These are phyloP conservation scores for Podaxis sp. DNA, from an alignment of 768 basidiomycete species.

Conservation along the genomic window DNA sequence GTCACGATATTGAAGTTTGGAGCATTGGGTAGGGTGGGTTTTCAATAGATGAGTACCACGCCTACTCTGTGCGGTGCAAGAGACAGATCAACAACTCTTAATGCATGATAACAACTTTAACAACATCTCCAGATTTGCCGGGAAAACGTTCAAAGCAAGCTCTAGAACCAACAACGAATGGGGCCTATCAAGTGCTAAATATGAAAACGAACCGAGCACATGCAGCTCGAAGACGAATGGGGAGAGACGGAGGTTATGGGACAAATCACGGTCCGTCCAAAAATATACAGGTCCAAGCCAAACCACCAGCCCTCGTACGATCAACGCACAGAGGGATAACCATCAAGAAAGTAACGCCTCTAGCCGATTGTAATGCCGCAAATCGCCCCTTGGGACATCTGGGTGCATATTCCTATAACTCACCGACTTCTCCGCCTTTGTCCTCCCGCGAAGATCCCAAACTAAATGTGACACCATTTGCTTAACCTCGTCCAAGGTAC, in stretches of 20 bases:
- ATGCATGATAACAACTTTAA: background rate
- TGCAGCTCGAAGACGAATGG: background rate
- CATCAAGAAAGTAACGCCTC: constrained; percentile 23
- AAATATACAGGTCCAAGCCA: constrained; percentile 9
- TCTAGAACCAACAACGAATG: background rate
- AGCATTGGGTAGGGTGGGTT: background rate
- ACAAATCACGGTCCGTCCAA: constrained; percentile 3
- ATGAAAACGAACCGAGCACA: background rate
- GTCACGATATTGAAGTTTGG: background rate
- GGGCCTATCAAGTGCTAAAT: background rate
- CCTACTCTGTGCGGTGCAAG: background rate
- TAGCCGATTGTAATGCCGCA: constrained; percentile 34
- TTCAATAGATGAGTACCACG: background rate
- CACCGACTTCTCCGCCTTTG: constrained; percentile 26
- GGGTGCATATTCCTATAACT: constrained; percentile 27
- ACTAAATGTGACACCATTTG: constrained; percentile 30
- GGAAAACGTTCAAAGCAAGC: background rate
- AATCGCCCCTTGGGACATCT: constrained; percentile 14
- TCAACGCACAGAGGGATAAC: background rate
- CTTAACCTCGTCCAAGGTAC: constrained; percentile 24
- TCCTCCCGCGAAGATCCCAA: constrained; percentile 30
- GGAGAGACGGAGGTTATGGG: background rate
- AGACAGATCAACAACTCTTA: background rate
- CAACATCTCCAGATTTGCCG: background rate
- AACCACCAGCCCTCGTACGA: background rate